Evolutionary conservation across 2,329 filamentous ascomycete species (phyloP).

Genomic region (Colletotrichum caudatum): DNA sequence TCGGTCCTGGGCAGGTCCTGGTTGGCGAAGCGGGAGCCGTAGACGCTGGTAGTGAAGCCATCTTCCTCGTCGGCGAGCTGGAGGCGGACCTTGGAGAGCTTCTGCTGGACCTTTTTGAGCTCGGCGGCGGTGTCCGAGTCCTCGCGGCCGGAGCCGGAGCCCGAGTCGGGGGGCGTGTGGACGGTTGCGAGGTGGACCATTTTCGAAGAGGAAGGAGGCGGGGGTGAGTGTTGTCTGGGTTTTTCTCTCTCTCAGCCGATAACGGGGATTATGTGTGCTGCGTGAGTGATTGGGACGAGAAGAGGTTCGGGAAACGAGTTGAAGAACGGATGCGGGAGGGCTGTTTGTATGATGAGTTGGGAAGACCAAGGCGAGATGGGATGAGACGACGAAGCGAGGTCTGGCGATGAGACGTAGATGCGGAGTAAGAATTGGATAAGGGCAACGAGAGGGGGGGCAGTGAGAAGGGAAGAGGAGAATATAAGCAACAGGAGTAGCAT

Average conservation of each 20-base stretch:
- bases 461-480: not conserved
- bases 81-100: slow-evolving; percentile 41
- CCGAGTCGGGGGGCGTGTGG: slow-evolving; percentile 31
- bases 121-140: slow-evolving; percentile 19
- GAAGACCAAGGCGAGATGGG: not conserved
- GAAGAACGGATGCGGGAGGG: not conserved
- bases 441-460: too few relatives aligned
- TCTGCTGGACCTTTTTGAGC: slow-evolving; percentile 29
- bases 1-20: slow-evolving; percentile 83
- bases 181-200: slow-evolving; percentile 41
- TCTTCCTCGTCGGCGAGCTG: slow-evolving; percentile 65
- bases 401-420: too few relatives aligned
- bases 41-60: slow-evolving; percentile 82
- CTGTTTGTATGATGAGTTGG: slow-evolving; percentile 19
- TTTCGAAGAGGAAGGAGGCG: not conserved
- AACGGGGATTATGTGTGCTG: not conserved
- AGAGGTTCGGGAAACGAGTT: not conserved
- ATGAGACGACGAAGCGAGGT: not conserved
- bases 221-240: too few relatives aligned
- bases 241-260: too few relatives aligned
- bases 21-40: slow-evolving; percentile 86
- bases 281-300: not conserved
- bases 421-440: not conserved
- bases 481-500: not conserved
- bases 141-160: slow-evolving; percentile 27